Evolutionary conservation across 2,329 filamentous ascomycete species (phyloP).

Genomic region (Hysterium pulicare): DNA sequence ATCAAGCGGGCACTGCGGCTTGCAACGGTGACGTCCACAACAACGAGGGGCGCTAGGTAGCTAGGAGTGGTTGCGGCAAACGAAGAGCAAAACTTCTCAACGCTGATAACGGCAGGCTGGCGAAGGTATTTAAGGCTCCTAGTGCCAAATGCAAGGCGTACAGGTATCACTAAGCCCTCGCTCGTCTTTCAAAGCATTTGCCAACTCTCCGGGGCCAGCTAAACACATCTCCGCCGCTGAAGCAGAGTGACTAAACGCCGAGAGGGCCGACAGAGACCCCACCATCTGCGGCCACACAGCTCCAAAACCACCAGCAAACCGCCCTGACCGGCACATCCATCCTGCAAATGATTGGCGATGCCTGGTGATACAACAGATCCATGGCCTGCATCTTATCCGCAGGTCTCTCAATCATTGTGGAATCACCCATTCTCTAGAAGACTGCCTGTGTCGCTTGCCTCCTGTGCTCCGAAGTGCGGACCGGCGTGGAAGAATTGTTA

Average conservation of each 20-base stretch:
- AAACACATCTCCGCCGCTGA: slow-evolving; percentile 20
- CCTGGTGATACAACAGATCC: too few species aligned
- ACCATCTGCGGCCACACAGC: slow-evolving; percentile 14
- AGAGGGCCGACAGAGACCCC: slow-evolving; percentile 25
- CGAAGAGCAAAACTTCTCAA: slow-evolving; percentile 6
- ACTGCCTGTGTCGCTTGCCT: too few species aligned
- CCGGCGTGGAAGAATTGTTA: too few species aligned
- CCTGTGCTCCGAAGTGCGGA: too few species aligned
- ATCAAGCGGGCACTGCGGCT: slow-evolving; percentile 16
- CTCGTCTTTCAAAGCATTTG: slow-evolving; percentile 25
- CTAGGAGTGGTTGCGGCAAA: slow-evolving; percentile 2
- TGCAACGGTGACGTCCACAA: slow-evolving; percentile 31
- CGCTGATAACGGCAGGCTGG: background rate
- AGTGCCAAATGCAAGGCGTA: slow-evolving; percentile 18
- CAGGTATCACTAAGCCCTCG: slow-evolving; percentile 33
- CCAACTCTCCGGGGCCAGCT: slow-evolving; percentile 26
- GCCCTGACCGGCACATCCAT: too few species aligned
- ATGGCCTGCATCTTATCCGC: too few species aligned
- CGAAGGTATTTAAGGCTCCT: background rate
- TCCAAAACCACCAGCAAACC: slow-evolving; percentile 12
- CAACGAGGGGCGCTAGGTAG: slow-evolving; percentile 16
- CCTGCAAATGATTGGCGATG: too few species aligned
- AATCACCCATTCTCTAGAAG: too few species aligned
- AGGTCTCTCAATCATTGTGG: too few species aligned
- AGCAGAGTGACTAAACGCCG: slow-evolving; percentile 27